These are phyloP conservation scores for Achaetomiella virescens DNA, from an alignment of 495 filamentous ascomycete genomes.

Conservation along the genomic window DNA sequence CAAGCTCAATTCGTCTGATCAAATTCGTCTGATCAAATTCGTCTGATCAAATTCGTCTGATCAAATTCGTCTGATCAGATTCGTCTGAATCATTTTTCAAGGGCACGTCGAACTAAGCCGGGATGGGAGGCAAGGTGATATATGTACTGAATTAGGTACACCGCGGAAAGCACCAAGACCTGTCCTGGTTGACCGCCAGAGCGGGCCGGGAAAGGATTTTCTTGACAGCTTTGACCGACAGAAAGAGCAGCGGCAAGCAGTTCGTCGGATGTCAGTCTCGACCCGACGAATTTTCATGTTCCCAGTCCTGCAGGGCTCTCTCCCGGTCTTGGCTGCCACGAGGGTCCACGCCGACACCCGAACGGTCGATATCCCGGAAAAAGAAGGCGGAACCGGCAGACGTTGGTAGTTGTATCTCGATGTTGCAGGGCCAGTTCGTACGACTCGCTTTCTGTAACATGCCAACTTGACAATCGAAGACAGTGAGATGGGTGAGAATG, in stretches of 20 bases:
- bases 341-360: constrained; percentile 25
- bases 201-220: background rate
- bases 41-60: no score
- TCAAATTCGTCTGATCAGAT: no score
- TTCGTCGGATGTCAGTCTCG: background rate
- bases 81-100: no score
- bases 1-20: no score
- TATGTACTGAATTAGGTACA: background rate
- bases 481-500: background rate
- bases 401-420: background rate
- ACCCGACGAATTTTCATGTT: constrained; percentile 2
- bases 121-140: background rate
- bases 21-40: no score
- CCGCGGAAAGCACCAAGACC: background rate
- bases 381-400: background rate
- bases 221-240: background rate
- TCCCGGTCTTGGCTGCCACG: background rate
- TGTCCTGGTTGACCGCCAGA: background rate
- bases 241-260: background rate
- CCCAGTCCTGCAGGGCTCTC: background rate
- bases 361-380: background rate
- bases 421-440: background rate
- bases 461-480: background rate
- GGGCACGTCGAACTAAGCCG: no score
- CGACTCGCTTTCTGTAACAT: background rate